Evolutionary conservation across 208 protist genomes (phyloP), one percentile per base, ranked within the genome.

Genomic region (Acanthamoeba triangularis): DNA sequence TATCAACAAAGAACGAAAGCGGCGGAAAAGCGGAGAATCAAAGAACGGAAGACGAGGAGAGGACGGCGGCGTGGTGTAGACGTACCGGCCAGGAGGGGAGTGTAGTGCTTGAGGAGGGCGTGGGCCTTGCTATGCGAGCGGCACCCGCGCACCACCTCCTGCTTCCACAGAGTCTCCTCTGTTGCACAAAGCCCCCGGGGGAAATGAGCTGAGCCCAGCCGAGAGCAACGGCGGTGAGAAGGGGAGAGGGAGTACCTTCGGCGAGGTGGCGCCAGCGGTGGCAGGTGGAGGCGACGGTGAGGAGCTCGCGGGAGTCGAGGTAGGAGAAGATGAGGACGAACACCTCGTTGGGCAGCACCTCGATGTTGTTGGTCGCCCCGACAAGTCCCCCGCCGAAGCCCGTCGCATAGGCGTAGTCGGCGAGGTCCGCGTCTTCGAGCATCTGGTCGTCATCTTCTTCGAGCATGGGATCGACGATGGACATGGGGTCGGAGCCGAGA

Each of bases 281-380:
- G 41, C 87, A 93, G 28, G 61, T 93, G 33, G 61, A n/a, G 44
- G 87, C 54, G 37, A 76, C 87, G 25, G 87, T 76, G 1, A 93
- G 44, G 33, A 93, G 87, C 61, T 93, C 59, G 41, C 52, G 18
- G 28, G 61, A n/a, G 61, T 93, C 33, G 37, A 93, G 41, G 87
- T 93, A 93, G 63, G 61, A 49, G 61, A 93, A 93, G 61, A 93
- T 93, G 37, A 93, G 87, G 11, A 93, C 61, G 35, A 93, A 93
- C 13, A 93, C 87, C 44, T 93, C 87, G 61, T 76, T 93, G 87
- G 87, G 87, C 33, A 93, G 87, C 6, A 56, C 87, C 13, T 93
- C 87, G 20, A 93, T 76, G 87, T 88, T 59, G 49, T 63, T 13
- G 52, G 44, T 30, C 8, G 44, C 49, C 5, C 52, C 52, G 74